Conservation (phyloP, 2,329 filamentous ascomycete genomes). For the Aspergillus sp. region DNA sequence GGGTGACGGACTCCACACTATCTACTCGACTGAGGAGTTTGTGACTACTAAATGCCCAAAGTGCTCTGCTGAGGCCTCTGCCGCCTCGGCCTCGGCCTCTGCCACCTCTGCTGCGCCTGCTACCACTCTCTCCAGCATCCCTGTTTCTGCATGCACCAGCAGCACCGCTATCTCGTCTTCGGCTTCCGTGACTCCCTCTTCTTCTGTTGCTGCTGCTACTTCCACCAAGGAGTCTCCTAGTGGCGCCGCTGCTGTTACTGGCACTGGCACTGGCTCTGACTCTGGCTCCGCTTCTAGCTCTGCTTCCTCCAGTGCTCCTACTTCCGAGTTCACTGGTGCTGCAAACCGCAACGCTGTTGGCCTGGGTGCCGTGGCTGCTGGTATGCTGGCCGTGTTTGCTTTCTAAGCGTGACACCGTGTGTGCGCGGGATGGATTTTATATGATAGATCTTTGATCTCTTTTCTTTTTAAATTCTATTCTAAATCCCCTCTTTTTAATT, state of each 20-base stretch:
- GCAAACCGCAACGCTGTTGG: conserved; percentile 29
- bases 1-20: conserved; percentile 3
- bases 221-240: conserved; percentile 2
- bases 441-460: background rate
- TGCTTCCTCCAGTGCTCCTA: conserved; percentile 7
- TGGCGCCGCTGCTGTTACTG: background rate
- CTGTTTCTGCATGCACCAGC: conserved; percentile 8
- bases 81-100: conserved; percentile 4
- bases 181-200: background rate
- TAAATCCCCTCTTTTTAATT: too few species aligned
- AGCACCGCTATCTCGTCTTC: conserved; percentile 7
- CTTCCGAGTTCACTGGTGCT: conserved; percentile 22
- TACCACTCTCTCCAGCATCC: conserved; percentile 9
- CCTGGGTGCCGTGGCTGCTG: conserved; percentile 29
- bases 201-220: conserved; percentile 2
- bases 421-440: background rate
- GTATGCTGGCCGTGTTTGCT: conserved; percentile 29
- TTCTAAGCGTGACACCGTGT: conserved; percentile 19
- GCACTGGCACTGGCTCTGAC: conserved; percentile 7
- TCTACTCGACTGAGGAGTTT: background rate
- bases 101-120: conserved; percentile 6
- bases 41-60: background rate
- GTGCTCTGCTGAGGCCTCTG: conserved; percentile 1
- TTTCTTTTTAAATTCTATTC: too few species aligned
- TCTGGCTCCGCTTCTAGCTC: conserved; percentile 5